Percentiles rank a stretch among this genome's conserved stretches.
phyloP scores from a whole-genome alignment of 257 asterid species.

The Osmanthus fragrans region DNA sequence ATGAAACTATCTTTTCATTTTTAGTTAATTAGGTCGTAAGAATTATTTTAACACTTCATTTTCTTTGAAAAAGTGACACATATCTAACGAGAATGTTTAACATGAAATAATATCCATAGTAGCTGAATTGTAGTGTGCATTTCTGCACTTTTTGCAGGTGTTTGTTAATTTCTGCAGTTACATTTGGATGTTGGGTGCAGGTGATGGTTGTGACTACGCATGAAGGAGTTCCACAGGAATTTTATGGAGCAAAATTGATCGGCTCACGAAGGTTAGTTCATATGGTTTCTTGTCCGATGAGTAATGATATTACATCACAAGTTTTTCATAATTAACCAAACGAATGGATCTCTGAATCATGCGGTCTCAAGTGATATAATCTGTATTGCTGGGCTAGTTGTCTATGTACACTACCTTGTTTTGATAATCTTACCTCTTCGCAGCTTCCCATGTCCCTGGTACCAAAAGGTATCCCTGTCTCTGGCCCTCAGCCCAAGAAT shows the following conservation, averaged over 20 bases:
- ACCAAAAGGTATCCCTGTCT: slow-evolving; percentile 87
- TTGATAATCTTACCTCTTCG: slow-evolving; percentile 16
- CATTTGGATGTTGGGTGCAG: slow-evolving; percentile 40
- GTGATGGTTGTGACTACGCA: slow-evolving; percentile 99
- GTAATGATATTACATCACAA: not conserved
- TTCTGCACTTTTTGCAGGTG: not conserved
- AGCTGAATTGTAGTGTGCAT: not conserved
- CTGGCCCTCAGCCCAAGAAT: slow-evolving; percentile 99
- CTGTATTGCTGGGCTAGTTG: not conserved
- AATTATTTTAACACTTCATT: not conserved
- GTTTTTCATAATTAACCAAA: slow-evolving; percentile 2
- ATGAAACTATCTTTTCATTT: not conserved
- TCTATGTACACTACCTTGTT: slow-evolving; percentile 2
- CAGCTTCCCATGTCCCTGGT: slow-evolving; percentile 97
- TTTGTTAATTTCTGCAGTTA: slow-evolving; percentile 15
- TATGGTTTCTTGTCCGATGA: slow-evolving; percentile 14
- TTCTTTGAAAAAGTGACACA: not conserved
- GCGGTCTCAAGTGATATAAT: not conserved
- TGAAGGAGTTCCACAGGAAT: slow-evolving; percentile 95
- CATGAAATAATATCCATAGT: not conserved
- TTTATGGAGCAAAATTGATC: slow-evolving; percentile 89
- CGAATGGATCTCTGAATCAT: not conserved
- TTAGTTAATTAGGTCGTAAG: not conserved
- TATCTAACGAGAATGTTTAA: not conserved
- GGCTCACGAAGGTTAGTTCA: slow-evolving; percentile 83